Conservation (phyloP, 495 filamentous ascomycete species). For the Filosporella fistucella region DNA sequence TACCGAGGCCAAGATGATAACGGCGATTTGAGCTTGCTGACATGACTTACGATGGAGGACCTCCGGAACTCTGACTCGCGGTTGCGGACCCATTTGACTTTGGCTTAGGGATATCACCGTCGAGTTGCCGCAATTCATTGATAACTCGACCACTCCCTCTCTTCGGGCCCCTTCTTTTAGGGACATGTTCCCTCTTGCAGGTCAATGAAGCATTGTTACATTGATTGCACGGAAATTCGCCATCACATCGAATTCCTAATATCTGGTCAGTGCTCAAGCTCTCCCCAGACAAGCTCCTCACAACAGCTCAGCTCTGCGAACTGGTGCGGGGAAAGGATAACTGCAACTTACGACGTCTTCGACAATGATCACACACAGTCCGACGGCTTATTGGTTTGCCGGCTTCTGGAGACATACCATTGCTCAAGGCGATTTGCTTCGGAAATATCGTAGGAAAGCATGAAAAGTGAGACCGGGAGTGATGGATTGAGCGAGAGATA, state of each 20-base stretch:
- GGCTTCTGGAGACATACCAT: conserved; percentile 20
- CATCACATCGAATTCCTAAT: conserved; percentile 30
- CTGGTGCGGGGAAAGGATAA: neutral
- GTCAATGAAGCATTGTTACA: conserved; percentile 25
- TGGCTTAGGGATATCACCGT: neutral
- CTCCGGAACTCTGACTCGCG: conserved; percentile 13
- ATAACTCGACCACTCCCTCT: conserved; percentile 30
- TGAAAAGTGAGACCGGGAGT: neutral
- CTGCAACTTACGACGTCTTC: conserved; percentile 25
- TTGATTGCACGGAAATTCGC: conserved; percentile 29
- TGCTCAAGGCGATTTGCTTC: neutral
- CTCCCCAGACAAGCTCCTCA: no score
- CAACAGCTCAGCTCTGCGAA: no score
- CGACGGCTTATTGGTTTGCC: conserved; percentile 16
- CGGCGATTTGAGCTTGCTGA: no score
- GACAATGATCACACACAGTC: conserved; percentile 31
- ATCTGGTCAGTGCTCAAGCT: conserved; percentile 9
- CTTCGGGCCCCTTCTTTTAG: conserved; percentile 30
- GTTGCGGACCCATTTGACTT: conserved; percentile 9
- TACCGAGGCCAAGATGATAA: no score
- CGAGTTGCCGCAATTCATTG: conserved; percentile 25
- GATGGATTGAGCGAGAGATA: conserved; percentile 25
- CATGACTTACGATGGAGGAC: conserved; percentile 18
- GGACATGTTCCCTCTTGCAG: conserved; percentile 34
- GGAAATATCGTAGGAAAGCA: conserved; percentile 5